Conservation (phyloP, 106 monocot genomes). For the Amphibolis antarctica region DNA sequence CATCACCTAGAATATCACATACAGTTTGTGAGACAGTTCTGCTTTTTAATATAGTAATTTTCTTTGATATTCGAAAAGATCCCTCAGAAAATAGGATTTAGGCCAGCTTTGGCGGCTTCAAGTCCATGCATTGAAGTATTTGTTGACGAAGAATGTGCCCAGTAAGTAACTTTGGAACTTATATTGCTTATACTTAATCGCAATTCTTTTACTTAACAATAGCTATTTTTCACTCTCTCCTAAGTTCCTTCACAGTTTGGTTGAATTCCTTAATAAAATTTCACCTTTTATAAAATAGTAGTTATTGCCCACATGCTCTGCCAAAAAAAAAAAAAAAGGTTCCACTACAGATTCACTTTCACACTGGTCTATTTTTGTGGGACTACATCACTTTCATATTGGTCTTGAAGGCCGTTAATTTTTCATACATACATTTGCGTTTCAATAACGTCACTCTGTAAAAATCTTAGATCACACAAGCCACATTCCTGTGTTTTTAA, state of each 20-base stretch:
- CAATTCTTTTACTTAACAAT: no score
- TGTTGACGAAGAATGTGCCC: slow-evolving; percentile 59
- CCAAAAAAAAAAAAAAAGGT: no score
- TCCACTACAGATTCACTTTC: no score
- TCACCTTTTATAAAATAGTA: no score
- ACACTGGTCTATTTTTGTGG: background rate
- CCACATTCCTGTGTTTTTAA: background rate
- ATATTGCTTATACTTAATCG: background rate
- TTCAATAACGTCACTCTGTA: no score
- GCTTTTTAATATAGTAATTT: background rate
- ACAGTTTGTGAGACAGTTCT: background rate
- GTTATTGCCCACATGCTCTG: no score
- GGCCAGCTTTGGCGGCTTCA: slow-evolving; percentile 15
- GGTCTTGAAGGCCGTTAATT: background rate
- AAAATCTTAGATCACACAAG: background rate
- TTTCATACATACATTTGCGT: background rate
- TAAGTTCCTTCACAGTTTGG: no score
- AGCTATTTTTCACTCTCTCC: no score
- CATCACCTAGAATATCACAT: background rate
- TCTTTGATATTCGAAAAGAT: slow-evolving; percentile 21
- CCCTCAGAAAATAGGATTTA: slow-evolving; percentile 39
- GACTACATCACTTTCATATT: background rate
- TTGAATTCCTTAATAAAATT: no score
- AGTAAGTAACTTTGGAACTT: slow-evolving; percentile 31
- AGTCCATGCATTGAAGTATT: slow-evolving; percentile 57